phyloP scores from a whole-genome alignment of 2,329 filamentous ascomycete species.

The Sordariomycetes sp. region DNA sequence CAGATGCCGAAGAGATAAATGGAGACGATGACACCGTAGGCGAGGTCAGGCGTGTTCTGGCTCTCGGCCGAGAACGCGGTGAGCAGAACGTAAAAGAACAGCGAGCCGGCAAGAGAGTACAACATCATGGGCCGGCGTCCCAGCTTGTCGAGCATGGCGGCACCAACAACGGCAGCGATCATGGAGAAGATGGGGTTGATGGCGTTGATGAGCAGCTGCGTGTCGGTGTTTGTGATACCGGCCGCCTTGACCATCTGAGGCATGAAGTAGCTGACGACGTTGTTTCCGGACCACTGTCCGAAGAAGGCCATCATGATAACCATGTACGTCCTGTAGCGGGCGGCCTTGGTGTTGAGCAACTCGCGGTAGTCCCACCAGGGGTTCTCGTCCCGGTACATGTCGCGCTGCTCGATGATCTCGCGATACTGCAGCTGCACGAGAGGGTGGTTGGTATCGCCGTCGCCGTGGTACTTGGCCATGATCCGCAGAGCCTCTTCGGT shows the following conservation, averaged over 20 bases:
- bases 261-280: conserved; percentile 31
- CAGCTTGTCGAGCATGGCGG: conserved; percentile 44
- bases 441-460: conserved; percentile 41
- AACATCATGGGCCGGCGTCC: conserved; percentile 48
- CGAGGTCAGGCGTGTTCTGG: conserved; percentile 18
- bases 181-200: conserved; percentile 45
- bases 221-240: conserved; percentile 38
- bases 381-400: conserved; percentile 40
- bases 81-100: conserved; percentile 39
- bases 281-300: conserved; percentile 36
- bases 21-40: conserved; percentile 28
- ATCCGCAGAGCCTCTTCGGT: conserved; percentile 45
- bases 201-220: conserved; percentile 38
- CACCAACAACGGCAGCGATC: conserved; percentile 40
- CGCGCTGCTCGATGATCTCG: conserved; percentile 43
- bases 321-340: conserved; percentile 38
- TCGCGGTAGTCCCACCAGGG: conserved; percentile 50
- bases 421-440: conserved; percentile 48
- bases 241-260: conserved; percentile 17
- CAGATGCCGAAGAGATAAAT: conserved; percentile 28
- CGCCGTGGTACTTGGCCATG: conserved; percentile 50
- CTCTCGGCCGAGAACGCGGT: conserved; percentile 25
- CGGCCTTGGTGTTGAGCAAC: conserved; percentile 35
- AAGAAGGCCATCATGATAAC: conserved; percentile 44
- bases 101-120: conserved; percentile 12